Evolutionary conservation across 2,329 filamentous ascomycete genomes (phyloP).

Genomic region (Stagonosporopsis vannaccii): DNA sequence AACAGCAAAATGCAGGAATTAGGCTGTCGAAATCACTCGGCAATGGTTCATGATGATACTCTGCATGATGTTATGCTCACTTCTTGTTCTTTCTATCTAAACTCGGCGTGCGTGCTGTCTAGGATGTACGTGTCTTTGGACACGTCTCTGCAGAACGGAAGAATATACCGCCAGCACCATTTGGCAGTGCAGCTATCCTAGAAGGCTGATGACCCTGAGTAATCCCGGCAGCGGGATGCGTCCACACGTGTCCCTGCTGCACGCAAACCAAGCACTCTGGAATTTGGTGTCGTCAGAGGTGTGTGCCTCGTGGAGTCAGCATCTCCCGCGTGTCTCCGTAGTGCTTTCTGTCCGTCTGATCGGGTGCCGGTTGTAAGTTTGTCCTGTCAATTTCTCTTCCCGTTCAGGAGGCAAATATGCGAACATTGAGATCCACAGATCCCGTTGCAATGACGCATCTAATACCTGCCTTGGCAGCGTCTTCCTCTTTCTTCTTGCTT

Average conservation of each 20-base stretch:
- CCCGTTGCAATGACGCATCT: conserved; percentile 87
- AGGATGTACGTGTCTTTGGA: background rate
- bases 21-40: background rate
- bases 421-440: conserved; percentile 80
- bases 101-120: background rate
- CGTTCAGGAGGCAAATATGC: conserved; percentile 73
- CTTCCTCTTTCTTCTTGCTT: conserved; percentile 61
- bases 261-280: background rate
- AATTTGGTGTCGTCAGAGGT: background rate
- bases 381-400: background rate
- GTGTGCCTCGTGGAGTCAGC: background rate
- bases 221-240: background rate
- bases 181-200: background rate
- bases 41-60: background rate
- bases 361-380: background rate
- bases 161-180: background rate
- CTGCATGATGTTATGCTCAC: background rate
- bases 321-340: background rate
- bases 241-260: no score
- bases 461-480: conserved; percentile 67
- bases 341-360: background rate
- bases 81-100: conserved; percentile 2
- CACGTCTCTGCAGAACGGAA: background rate
- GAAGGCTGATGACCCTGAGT: background rate
- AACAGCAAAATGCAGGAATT: no score